These are phyloP conservation scores for Sphagnurus paluster DNA, from an alignment of 1,284 basidiomycete genomes.

Conservation along the genomic window DNA sequence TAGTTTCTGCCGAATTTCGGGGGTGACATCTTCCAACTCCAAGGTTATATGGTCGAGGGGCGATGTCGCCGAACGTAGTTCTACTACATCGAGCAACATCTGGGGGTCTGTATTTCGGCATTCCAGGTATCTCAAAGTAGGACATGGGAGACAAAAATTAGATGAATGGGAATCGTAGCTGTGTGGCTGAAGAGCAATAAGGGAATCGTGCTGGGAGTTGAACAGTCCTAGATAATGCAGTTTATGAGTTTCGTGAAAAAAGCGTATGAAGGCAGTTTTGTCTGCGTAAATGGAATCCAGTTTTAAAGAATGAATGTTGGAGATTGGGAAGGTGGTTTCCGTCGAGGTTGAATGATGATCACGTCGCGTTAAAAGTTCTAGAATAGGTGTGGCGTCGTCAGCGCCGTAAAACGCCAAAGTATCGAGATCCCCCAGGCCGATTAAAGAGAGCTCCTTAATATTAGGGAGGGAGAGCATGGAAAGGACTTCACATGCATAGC, in stretches of 20 bases:
- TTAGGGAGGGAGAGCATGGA: conserved; percentile 42
- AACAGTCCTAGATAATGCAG: conserved; percentile 22
- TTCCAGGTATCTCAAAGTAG: conserved; percentile 21
- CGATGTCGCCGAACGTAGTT: conserved; percentile 9
- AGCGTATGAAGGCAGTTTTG: conserved; percentile 14
- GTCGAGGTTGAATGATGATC: conserved; percentile 6
- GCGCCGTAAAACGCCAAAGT: conserved; percentile 22
- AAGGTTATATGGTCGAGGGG: conserved; percentile 6
- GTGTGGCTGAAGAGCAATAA: conserved; percentile 12
- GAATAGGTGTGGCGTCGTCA: conserved; percentile 33
- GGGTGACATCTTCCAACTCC: neutral
- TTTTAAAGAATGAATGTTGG: conserved; percentile 23
- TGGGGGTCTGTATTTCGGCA: conserved; percentile 23
- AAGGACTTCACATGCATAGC: conserved; percentile 43
- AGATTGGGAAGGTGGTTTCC: conserved; percentile 19
- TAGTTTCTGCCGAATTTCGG: conserved; percentile 6
- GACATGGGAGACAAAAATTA: conserved; percentile 16
- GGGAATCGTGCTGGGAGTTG: conserved; percentile 18
- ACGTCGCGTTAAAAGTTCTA: conserved; percentile 26
- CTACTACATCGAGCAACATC: conserved; percentile 15
- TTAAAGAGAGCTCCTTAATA: conserved; percentile 38
- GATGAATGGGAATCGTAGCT: neutral
- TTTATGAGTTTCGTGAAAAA: conserved; percentile 23
- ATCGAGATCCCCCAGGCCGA: conserved; percentile 42
- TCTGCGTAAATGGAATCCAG: conserved; percentile 23